Evolutionary conservation across 2,329 filamentous ascomycete genomes (phyloP).

Genomic region (Aspergillus eucalypticola): DNA sequence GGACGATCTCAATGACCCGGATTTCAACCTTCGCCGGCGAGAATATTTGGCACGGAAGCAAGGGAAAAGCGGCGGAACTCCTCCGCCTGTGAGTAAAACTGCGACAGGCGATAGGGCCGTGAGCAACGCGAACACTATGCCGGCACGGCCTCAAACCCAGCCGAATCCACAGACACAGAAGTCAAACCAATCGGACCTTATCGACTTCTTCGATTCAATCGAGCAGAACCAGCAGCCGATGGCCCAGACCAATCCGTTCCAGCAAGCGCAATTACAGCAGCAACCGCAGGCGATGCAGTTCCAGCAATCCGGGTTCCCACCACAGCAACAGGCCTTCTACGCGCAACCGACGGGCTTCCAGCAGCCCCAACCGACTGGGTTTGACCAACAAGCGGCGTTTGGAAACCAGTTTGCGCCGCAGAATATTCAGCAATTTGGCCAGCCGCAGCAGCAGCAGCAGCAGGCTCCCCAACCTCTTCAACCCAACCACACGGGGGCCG

Average conservation of each 20-base stretch:
- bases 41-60: conserved; percentile 90
- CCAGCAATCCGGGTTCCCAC: conserved; percentile 36
- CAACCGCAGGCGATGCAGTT: conserved; percentile 42
- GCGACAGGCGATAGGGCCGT: conserved; percentile 28
- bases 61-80: conserved; percentile 58
- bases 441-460: conserved; percentile 26
- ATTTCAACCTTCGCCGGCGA: conserved; percentile 89
- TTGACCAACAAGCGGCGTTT: conserved; percentile 23
- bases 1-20: conserved; percentile 90
- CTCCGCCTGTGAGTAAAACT: conserved; percentile 18
- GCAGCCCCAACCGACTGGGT: conserved; percentile 39
- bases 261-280: conserved; percentile 36
- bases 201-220: conserved; percentile 93
- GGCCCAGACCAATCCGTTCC: conserved; percentile 46
- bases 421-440: conserved; percentile 40
- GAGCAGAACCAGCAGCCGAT: conserved; percentile 81
- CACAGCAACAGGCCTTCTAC: conserved; percentile 24
- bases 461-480: conserved; percentile 54
- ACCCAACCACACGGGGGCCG: conserved; percentile 68
- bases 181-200: conserved; percentile 63
- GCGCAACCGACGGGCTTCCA: conserved; percentile 38
- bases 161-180: conserved; percentile 36
- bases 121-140: conserved; percentile 26
- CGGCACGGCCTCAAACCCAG: conserved; percentile 30
- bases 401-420: conserved; percentile 29